Evolutionary conservation across 2,329 filamentous ascomycete species (phyloP), one percentile per base, ranked within the genome.

Genomic region (Xylariaceae sp.): DNA sequence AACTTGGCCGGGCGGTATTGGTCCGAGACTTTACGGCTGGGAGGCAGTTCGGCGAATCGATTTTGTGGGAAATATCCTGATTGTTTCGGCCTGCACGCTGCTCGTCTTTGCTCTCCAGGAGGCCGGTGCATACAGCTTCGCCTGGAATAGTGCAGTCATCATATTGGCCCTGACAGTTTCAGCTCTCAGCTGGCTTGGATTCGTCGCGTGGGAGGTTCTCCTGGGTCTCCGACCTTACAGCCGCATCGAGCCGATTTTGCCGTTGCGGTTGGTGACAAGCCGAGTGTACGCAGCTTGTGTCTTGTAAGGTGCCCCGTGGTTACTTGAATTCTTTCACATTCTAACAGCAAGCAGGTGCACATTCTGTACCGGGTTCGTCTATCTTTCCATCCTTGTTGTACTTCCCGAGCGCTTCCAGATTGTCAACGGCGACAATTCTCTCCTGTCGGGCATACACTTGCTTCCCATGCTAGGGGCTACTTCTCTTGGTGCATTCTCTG

Each of bases 371-470:
- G 81, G 81, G 2, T 81, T 79, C 45, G 70, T 76, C 0, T 83
- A 82, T 52, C 75, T 85, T 18, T 69, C 77, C 5, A 70, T 82
- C n/a, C 74, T 80, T 11, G 75, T 83, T 48, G 73, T 76, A 31
- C 72, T 85, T 5, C 81, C 82, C 1, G 78, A 85, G 55, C 69
- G 80, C 6, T 80, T 83, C 44, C 81, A 85, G 52, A 76, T 84
- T 35, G 75, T 83, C 45, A 77, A 82, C 53, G 68, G 68, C 6
- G 72, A 82, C 43, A 72, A 66, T 31, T 71, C 77, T 0, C 68
- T 83, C 19, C 71, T 73, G 58, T 78, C 81, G 0, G 80, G 81
- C 5, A 62, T 83, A 4, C 76, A 81, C 40, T 70, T 84, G 6
- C 67, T 85, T 12, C 81, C 82, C 0, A 72, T 85, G 67, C 72